phyloP scores from a whole-genome alignment of 805 yeast species.

The Candida sithepensis region DNA sequence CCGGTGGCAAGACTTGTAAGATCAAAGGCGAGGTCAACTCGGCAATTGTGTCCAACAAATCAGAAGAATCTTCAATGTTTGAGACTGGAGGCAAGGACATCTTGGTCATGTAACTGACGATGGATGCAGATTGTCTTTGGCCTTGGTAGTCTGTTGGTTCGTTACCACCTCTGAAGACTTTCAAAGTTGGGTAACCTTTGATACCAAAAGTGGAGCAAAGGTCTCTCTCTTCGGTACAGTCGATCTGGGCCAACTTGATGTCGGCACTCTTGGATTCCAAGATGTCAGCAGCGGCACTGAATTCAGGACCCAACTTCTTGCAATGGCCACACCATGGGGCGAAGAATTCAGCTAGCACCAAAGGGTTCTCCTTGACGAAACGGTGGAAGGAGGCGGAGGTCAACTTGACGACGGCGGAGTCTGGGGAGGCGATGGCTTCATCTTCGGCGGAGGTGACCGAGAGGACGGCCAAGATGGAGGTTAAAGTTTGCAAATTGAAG shows the following conservation, averaged over 20 bases:
- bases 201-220: constrained; percentile 66
- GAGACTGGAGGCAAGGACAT: constrained; percentile 76
- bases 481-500: constrained; percentile 34
- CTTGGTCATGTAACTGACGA: constrained; percentile 73
- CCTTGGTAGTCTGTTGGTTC: constrained; percentile 71
- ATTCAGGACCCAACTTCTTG: constrained; percentile 82
- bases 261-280: constrained; percentile 57
- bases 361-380: constrained; percentile 66
- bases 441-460: constrained; percentile 39
- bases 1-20: constrained; percentile 44
- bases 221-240: constrained; percentile 75
- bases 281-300: constrained; percentile 63
- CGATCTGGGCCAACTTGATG: constrained; percentile 77
- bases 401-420: constrained; percentile 83
- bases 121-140: constrained; percentile 76
- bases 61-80: constrained; percentile 43
- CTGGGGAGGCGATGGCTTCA: constrained; percentile 72
- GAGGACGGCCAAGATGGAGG: constrained; percentile 39
- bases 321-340: constrained; percentile 99
- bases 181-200: constrained; percentile 82
- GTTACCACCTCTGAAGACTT: constrained; percentile 59
- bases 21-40: constrained; percentile 48
- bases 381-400: constrained; percentile 60
- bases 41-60: constrained; percentile 46
- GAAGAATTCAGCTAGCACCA: constrained; percentile 82